Percentiles rank a stretch among this genome's conserved stretches.
These are phyloP conservation scores for Lachancea sp. DNA, from an alignment of 805 yeast genomes.

Conservation along the genomic window DNA sequence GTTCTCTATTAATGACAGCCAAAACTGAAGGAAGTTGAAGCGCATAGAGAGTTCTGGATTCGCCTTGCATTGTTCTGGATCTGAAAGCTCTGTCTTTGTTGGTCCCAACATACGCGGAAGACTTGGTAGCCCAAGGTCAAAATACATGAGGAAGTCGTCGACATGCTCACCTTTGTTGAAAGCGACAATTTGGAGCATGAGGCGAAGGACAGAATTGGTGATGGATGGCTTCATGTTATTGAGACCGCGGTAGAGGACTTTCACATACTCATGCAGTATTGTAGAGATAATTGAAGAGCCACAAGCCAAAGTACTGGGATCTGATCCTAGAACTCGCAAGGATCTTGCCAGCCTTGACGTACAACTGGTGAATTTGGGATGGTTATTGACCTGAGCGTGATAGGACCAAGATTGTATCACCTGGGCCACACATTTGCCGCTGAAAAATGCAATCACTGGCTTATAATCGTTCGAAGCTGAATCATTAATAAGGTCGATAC, in stretches of 20 bases:
- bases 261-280: conserved; percentile 50
- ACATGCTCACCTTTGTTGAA: conserved; percentile 46
- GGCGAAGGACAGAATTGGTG: conserved; percentile 55
- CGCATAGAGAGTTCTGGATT: conserved; percentile 46
- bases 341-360: conserved; percentile 39
- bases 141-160: conserved; percentile 53
- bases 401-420: conserved; percentile 43
- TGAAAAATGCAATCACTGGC: conserved; percentile 30
- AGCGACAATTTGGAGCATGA: conserved; percentile 47
- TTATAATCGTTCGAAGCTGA: conserved; percentile 20
- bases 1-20: conserved; percentile 45
- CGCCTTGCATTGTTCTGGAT: conserved; percentile 31
- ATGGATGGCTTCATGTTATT: conserved; percentile 49
- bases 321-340: conserved; percentile 23
- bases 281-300: conserved; percentile 36
- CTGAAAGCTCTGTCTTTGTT: conserved; percentile 40
- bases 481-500: conserved; percentile 16
- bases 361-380: conserved; percentile 41
- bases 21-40: conserved; percentile 51
- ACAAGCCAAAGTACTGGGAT: conserved; percentile 14
- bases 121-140: conserved; percentile 60
- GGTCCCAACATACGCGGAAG: conserved; percentile 60
- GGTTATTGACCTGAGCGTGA: conserved; percentile 44
- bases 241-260: conserved; percentile 62
- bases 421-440: conserved; percentile 34